Conservation (phyloP, 2,329 filamentous ascomycete genomes). For the Penicillium rolfsii region DNA sequence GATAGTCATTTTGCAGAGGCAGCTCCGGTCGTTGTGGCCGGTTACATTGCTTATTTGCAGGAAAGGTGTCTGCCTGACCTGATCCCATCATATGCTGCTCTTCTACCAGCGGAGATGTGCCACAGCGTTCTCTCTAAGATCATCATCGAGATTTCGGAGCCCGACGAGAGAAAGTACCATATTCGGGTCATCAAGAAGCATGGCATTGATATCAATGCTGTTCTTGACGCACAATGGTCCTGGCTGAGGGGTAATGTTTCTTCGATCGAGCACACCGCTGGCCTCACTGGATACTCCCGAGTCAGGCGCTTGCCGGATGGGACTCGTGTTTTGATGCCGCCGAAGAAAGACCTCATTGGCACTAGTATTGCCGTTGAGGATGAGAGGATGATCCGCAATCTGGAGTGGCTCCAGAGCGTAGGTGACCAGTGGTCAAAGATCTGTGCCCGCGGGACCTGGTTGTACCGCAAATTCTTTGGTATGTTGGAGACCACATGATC, state of each 20-base stretch:
- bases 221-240: conserved; percentile 70
- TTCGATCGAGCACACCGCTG: conserved; percentile 38
- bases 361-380: conserved; percentile 62
- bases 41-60: conserved; percentile 79
- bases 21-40: conserved; percentile 63
- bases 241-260: conserved; percentile 44
- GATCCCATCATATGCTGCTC: conserved; percentile 85
- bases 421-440: conserved; percentile 72
- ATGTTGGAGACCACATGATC: conserved; percentile 49
- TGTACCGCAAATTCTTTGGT: conserved; percentile 87
- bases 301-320: conserved; percentile 57
- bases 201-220: conserved; percentile 70
- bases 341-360: conserved; percentile 72
- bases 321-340: conserved; percentile 61
- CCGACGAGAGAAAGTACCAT: conserved; percentile 66
- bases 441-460: conserved; percentile 67
- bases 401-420: conserved; percentile 83
- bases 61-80: conserved; percentile 73
- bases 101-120: conserved; percentile 66
- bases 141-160: conserved; percentile 71
- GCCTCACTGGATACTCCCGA: conserved; percentile 37
- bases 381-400: conserved; percentile 74
- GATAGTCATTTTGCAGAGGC: conserved; percentile 67
- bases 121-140: conserved; percentile 76
- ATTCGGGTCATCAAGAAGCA: conserved; percentile 76